These are phyloP conservation scores for Acer yangbiense DNA, from an alignment of 345 rosid species.

Conservation along the genomic window DNA sequence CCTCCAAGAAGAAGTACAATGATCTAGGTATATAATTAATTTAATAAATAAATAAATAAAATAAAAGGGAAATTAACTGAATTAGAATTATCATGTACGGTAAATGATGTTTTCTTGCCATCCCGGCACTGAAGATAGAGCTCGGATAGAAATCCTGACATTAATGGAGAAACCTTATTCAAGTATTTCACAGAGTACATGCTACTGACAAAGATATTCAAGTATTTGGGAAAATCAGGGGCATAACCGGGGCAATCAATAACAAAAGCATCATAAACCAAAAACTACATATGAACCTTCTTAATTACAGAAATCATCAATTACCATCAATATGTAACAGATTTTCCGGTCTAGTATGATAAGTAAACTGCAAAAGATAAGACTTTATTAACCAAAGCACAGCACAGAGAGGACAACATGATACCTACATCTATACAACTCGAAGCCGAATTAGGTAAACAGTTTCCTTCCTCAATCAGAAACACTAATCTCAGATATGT, in stretches of 20 bases:
- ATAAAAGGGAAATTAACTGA: background rate
- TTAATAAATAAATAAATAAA: background rate
- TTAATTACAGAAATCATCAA: background rate
- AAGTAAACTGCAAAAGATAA: background rate
- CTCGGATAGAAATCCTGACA: background rate
- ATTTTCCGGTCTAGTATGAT: background rate
- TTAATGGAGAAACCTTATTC: background rate
- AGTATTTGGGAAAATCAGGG: background rate
- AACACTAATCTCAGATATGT: background rate
- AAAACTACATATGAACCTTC: background rate
- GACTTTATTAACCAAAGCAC: background rate
- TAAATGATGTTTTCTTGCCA: background rate
- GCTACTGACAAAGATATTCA: background rate
- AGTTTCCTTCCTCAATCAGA: background rate
- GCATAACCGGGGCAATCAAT: background rate
- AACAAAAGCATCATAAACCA: background rate
- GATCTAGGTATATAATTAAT: background rate
- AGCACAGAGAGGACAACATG: background rate
- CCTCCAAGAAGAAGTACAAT: background rate
- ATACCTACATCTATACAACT: background rate
- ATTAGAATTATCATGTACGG: background rate
- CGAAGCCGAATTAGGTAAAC: background rate
- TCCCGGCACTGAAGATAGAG: background rate
- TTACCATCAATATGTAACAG: background rate
- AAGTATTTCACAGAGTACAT: background rate